Conservation (phyloP, 768 basidiomycete genomes). For the Suillus clintonianus region DNA sequence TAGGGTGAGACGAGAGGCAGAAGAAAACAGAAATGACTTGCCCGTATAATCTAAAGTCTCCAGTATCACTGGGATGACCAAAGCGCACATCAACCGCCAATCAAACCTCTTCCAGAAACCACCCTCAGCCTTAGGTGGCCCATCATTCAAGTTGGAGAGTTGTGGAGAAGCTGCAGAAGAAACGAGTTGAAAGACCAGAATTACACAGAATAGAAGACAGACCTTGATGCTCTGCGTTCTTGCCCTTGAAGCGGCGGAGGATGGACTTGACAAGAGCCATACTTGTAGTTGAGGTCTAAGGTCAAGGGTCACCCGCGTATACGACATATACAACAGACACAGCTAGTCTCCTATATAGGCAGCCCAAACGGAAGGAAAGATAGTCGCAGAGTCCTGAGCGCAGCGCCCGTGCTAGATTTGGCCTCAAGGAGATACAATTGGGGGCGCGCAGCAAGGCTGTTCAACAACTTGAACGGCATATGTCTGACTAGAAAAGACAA, state of each 20-base stretch:
- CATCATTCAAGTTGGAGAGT: background rate
- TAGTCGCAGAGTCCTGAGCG: background rate
- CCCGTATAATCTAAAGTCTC: slow-evolving; percentile 38
- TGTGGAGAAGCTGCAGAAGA: background rate
- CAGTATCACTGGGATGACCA: slow-evolving; percentile 44
- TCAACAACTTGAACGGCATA: too few species aligned
- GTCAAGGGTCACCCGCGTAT: background rate
- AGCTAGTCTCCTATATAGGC: background rate
- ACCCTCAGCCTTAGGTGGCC: background rate
- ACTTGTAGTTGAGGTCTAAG: background rate
- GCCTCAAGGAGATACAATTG: too few species aligned
- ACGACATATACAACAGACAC: background rate
- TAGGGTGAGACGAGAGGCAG: background rate
- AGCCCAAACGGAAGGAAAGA: background rate
- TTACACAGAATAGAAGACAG: background rate
- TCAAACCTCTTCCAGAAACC: slow-evolving; percentile 29
- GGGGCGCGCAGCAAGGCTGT: background rate
- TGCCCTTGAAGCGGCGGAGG: background rate
- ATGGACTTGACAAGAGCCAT: background rate
- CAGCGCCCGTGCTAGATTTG: background rate
- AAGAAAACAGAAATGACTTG: background rate
- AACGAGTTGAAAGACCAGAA: background rate
- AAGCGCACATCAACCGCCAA: slow-evolving; percentile 34
- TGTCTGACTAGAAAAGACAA: too few species aligned
- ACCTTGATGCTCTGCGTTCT: background rate